A percentile compares a stretch with the other conserved stretches of the same genome.
Evolutionary conservation across 805 yeast species (phyloP).

Genomic region (Lachancea nothofagi): DNA sequence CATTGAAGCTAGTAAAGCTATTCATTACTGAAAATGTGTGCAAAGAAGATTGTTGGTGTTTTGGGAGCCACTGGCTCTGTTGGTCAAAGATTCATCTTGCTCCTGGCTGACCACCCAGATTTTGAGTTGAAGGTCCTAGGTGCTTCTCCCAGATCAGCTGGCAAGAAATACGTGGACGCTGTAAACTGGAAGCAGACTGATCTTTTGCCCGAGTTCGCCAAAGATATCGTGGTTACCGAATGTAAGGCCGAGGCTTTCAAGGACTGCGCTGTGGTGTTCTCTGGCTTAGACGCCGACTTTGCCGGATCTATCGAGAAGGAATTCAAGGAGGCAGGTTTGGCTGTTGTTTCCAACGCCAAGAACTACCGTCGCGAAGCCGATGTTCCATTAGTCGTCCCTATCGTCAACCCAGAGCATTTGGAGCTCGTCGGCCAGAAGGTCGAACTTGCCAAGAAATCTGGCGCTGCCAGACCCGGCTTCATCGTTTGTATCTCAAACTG

Average conservation of each 20-base stretch:
- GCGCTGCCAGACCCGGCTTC: slow-evolving; percentile 65
- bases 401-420: slow-evolving; percentile 88
- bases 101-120: slow-evolving; percentile 82
- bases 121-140: slow-evolving; percentile 82
- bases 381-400: slow-evolving; percentile 93
- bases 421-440: slow-evolving; percentile 60
- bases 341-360: slow-evolving; percentile 90
- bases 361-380: slow-evolving; percentile 83
- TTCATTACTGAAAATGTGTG: slow-evolving; percentile 22
- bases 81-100: slow-evolving; percentile 89
- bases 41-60: slow-evolving; percentile 62
- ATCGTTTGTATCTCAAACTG: slow-evolving; percentile 95
- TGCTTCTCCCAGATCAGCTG: slow-evolving; percentile 92
- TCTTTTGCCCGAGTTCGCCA: slow-evolving; percentile 64
- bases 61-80: slow-evolving; percentile 98
- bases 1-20: background rate
- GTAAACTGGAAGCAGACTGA: slow-evolving; percentile 92
- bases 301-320: slow-evolving; percentile 91
- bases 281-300: slow-evolving; percentile 87
- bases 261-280: slow-evolving; percentile 90
- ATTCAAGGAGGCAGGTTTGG: slow-evolving; percentile 74
- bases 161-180: slow-evolving; percentile 78
- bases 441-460: slow-evolving; percentile 47
- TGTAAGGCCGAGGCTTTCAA: slow-evolving; percentile 73
- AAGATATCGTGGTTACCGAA: slow-evolving; percentile 61